These are phyloP conservation scores for Neospora caninum DNA, from an alignment of 169 alveolate species.

Conservation along the genomic window DNA sequence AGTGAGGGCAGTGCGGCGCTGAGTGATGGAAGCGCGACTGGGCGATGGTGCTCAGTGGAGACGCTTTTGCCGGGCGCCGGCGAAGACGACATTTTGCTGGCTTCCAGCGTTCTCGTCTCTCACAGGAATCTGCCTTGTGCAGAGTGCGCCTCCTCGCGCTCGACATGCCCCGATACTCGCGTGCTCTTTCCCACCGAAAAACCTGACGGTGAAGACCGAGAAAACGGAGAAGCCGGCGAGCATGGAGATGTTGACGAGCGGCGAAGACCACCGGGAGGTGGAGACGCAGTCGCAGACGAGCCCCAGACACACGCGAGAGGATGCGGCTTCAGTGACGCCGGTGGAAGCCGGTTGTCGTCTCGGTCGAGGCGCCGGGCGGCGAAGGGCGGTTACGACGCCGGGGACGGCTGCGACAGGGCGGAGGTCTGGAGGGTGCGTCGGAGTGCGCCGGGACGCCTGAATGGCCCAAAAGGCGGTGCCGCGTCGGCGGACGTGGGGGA, in stretches of 20 bases:
- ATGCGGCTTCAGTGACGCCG: too few relatives aligned
- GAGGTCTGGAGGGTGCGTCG: too few relatives aligned
- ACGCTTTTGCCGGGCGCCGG: conserved; percentile 13
- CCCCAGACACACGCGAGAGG: not conserved
- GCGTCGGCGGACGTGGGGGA: too few relatives aligned
- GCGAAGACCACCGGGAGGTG: not conserved
- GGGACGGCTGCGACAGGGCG: too few relatives aligned
- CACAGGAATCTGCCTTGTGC: not conserved
- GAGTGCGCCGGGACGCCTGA: too few relatives aligned
- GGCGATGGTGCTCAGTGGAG: conserved; percentile 20
- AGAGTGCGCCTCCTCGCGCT: not conserved
- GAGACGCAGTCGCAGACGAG: not conserved
- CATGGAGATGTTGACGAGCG: too few relatives aligned
- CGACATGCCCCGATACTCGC: not conserved
- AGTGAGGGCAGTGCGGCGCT: conserved; percentile 26
- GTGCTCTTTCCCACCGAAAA: not conserved
- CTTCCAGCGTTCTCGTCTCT: not conserved
- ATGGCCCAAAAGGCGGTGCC: too few relatives aligned
- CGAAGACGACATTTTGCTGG: conserved; percentile 13
- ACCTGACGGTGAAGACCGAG: not conserved
- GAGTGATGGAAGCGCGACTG: conserved; percentile 34
- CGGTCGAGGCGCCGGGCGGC: not conserved
- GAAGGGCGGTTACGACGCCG: too few relatives aligned
- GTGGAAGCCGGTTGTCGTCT: not conserved
- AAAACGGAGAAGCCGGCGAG: too few relatives aligned